Base-by-base conservation (phyloP, 2,329 filamentous ascomycete genomes). In the Microsporum audouinii region DNA sequence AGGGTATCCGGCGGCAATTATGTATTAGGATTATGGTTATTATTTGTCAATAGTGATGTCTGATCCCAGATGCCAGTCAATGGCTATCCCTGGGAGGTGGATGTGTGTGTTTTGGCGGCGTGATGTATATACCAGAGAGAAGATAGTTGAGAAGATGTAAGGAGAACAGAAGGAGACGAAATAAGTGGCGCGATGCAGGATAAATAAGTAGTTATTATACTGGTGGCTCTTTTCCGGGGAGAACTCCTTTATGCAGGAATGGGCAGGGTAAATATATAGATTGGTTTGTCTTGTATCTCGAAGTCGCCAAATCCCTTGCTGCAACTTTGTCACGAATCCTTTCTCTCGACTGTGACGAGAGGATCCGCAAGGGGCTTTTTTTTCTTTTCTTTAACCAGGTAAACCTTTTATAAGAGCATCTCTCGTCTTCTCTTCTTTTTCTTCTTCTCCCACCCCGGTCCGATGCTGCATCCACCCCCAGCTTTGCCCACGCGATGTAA, bases 381-480 rank as follows among this genome's bases (percentile, higher is more conserved):
- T 14, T 7, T 29, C 51, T 36, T 38, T 36, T 55, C 7, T 47
- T 14, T 7, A n/a, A 27, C 29, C 51, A 36, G 51, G 51, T 17
- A 31, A 34, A 55, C 49, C 51, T 38, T 38, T 55, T 55, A 34
- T 55, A 55, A 29, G 14, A 43, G 39, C 39, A 43, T 43, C 39
- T 43, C 39, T 43, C 14, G 14, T 6, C 51, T 34, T 38, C 31
- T 12, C 51, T 23, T 23, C 17, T 23, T 23, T 23, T 23, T 23
- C 17, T 23, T 23, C 17, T 23, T 23, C 17, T 23, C 33, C 7
- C 31, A 29, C 49, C 51, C 51, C 51, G 51, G 51, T 55, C 51
- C 51, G 51, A 55, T 38, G n/a, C 51, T 55, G 51, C 51, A 55
- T 55, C 51, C 51, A 55, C 51, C 51, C 17, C 51, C 51, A 55